A percentile compares a stretch with the other conserved stretches of the same genome.
Evolutionary conservation across 139 green algal genomes (phyloP).

Genomic region (Coccomyxa sp.): DNA sequence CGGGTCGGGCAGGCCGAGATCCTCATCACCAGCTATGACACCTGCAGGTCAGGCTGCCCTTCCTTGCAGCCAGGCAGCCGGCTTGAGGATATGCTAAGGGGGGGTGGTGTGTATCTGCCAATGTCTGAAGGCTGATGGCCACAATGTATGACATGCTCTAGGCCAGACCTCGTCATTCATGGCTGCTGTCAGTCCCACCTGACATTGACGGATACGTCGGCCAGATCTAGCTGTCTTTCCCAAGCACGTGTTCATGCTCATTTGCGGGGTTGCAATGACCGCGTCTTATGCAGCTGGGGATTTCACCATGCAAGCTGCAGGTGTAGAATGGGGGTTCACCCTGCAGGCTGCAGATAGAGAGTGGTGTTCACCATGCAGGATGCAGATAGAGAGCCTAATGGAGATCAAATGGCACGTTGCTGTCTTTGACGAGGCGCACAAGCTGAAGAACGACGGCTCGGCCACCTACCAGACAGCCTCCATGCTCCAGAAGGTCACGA

Average conservation of each 20-base stretch:
- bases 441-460: conserved; percentile 51
- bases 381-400: no score
- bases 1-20: conserved; percentile 12
- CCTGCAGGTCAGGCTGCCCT: conserved; percentile 10
- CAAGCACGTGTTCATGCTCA: no score
- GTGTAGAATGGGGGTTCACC: no score
- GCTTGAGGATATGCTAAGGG: neutral
- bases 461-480: conserved; percentile 18
- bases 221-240: no score
- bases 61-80: neutral
- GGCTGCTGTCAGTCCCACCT: no score
- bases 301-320: no score
- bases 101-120: neutral
- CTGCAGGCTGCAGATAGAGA: no score
- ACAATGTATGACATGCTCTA: neutral
- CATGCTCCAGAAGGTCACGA: conserved; percentile 30
- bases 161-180: no score
- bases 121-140: neutral
- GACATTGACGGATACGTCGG: no score
- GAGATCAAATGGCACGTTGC: neutral
- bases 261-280: no score
- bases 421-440: conserved; percentile 36
- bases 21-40: conserved; percentile 28
- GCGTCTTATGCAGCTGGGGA: no score
- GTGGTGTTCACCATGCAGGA: no score